Evolutionary conservation across 495 filamentous ascomycete genomes (phyloP), one percentile per base, ranked within the genome.

Genomic region (Baudoinia panamericana): DNA sequence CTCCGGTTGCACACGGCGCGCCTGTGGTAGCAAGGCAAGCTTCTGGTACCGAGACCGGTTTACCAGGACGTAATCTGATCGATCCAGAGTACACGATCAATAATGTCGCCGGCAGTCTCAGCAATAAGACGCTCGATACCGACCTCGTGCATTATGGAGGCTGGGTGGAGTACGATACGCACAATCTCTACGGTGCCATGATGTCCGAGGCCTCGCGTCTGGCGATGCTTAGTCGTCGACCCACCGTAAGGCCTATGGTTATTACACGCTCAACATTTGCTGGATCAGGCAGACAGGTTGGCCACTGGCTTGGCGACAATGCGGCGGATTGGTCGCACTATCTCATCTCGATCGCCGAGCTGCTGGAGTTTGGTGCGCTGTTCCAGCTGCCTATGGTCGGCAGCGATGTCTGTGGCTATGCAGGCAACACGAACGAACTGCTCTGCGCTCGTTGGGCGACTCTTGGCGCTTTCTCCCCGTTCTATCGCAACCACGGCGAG

Each of bases 291-390:
- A 57, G 65, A 29, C 68, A 79, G 20, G 83, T 88, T 12, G 84
- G 83, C 4, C 79, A 93, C 51, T 93, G 85, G 85, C 73, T 88
- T 0, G 85, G 85, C 6, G 85, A 93, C 63, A 93, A 93, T 56
- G 30, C 75, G 11, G 74, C 76, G 24, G 57, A 68, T 23, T 93
- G 85, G 85, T 61, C 67, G 15, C 66, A 82, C 31, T 90, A 87
- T 60, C 71, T 75, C 4, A 61, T 66, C 19, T 75, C 72, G 13
- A 84, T 93, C 50, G 56, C 72, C 2, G 69, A 72, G 42, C 69
- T 83, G 58, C 60, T 92, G 20, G 70, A 76, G 12, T 93, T 88
- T 50, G 75, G 76, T 0, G 68, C 81, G 3, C 72, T 92, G 49
- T 92, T 80, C 69, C 84, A 92, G 54, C 59, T 93, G 2, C 82